Evolutionary conservation across 495 filamentous ascomycete species (phyloP).

Genomic region (Massariosphaeria phaeospora): DNA sequence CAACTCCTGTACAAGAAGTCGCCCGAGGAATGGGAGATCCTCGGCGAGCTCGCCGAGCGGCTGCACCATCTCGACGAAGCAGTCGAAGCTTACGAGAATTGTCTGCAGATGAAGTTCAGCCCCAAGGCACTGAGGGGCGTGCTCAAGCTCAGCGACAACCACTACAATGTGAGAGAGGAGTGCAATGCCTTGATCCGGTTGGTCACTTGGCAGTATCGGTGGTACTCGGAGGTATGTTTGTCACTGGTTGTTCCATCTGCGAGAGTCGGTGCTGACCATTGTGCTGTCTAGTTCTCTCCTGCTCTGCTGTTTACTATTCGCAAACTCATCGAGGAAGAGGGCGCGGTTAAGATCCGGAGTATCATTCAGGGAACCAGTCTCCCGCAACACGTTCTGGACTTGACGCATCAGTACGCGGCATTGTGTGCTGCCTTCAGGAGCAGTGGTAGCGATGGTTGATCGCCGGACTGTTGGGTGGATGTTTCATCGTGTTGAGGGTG

Average conservation of each 20-base stretch:
- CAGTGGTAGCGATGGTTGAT: constrained; percentile 80
- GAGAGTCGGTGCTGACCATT: background rate
- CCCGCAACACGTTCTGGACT: constrained; percentile 84
- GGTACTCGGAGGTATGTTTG: constrained; percentile 81
- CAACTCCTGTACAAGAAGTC: constrained; percentile 91
- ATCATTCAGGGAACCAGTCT: constrained; percentile 94
- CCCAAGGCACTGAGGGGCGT: constrained; percentile 86
- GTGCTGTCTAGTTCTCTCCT: constrained; percentile 70
- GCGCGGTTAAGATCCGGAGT: constrained; percentile 92
- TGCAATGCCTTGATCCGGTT: constrained; percentile 77
- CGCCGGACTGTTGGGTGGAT: background rate
- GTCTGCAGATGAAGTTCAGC: constrained; percentile 75
- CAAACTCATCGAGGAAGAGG: constrained; percentile 93
- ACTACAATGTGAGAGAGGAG: constrained; percentile 67
- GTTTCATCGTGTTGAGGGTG: background rate
- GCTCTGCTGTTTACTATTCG: constrained; percentile 78
- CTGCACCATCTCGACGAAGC: constrained; percentile 86
- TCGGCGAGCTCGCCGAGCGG: constrained; percentile 86
- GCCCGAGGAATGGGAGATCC: constrained; percentile 95
- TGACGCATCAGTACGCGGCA: constrained; percentile 94
- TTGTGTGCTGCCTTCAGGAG: constrained; percentile 91
- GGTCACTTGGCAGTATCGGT: constrained; percentile 96
- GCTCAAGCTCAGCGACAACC: constrained; percentile 67
- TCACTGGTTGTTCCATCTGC: background rate
- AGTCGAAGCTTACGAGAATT: constrained; percentile 84